A percentile compares a stretch with the other conserved stretches of the same genome.
These are phyloP conservation scores for Lenwebbia sp. DNA, from an alignment of 345 rosid species.

Conservation along the genomic window DNA sequence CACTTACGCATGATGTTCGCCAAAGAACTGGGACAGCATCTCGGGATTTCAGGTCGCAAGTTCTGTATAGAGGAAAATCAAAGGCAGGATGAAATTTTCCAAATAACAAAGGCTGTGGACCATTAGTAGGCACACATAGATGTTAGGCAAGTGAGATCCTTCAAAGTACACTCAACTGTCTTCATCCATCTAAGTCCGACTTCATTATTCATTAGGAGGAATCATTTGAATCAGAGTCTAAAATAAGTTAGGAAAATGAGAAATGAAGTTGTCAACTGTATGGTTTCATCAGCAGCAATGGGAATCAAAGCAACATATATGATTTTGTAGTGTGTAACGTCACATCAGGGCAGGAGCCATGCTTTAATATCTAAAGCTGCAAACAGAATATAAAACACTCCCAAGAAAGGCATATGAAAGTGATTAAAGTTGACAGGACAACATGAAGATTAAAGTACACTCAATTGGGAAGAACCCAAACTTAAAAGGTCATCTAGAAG, in stretches of 20 bases:
- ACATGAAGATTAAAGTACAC: not conserved
- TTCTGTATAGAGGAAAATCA: constrained; percentile 34
- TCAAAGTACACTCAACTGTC: not conserved
- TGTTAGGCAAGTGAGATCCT: not conserved
- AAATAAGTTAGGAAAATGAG: not conserved
- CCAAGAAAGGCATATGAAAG: not conserved
- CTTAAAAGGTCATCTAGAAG: not conserved
- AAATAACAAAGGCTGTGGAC: not conserved
- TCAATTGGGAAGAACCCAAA: not conserved
- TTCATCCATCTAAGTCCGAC: not conserved
- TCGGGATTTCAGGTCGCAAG: constrained; percentile 77
- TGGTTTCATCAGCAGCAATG: not conserved
- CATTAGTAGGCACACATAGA: not conserved
- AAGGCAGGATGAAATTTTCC: not conserved
- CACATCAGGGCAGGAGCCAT: not conserved
- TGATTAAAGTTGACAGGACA: not conserved
- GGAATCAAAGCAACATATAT: not conserved
- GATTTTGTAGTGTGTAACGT: not conserved
- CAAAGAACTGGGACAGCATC: constrained; percentile 71
- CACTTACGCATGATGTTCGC: constrained; percentile 69
- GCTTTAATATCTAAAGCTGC: not conserved
- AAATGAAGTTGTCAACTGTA: not conserved
- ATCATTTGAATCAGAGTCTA: not conserved
- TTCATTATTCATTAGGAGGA: not conserved
- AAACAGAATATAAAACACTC: not conserved